Evolutionary conservation across 2,329 filamentous ascomycete species (phyloP).

Genomic region (Sporothrix humicola): DNA sequence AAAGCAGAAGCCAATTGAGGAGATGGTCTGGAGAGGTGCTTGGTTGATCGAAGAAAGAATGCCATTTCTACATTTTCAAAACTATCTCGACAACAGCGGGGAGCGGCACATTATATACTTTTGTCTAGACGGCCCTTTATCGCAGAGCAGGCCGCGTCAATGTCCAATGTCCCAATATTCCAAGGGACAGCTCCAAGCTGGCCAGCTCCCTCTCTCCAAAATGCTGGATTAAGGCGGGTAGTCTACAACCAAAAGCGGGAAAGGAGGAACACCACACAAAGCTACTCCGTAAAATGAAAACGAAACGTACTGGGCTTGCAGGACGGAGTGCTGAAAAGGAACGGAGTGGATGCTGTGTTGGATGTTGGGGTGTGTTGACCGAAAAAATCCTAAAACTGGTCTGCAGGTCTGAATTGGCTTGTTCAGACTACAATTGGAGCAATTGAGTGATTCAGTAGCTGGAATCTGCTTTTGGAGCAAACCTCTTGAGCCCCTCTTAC

Average conservation of each 20-base stretch:
- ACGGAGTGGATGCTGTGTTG: background rate
- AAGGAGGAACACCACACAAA: background rate
- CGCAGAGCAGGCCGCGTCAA: background rate
- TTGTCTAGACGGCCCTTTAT: too few relatives aligned
- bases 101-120: slow-evolving; percentile 9
- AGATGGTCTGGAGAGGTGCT: background rate
- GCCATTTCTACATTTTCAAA: background rate
- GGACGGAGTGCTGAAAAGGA: background rate
- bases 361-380: too few relatives aligned
- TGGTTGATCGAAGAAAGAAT: background rate
- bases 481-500: background rate
- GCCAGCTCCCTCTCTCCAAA: background rate
- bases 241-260: slow-evolving; percentile 5
- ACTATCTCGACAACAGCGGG: background rate
- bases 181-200: background rate
- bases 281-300: background rate
- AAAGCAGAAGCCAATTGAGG: background rate
- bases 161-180: background rate
- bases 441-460: background rate
- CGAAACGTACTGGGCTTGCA: background rate
- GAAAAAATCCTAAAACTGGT: background rate
- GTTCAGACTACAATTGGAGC: background rate
- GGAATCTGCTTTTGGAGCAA: too few relatives aligned
- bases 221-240: background rate
- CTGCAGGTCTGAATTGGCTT: background rate